phyloP scores from a whole-genome alignment of 2,329 filamentous ascomycete genomes.

The Penicillium rolfsii region DNA sequence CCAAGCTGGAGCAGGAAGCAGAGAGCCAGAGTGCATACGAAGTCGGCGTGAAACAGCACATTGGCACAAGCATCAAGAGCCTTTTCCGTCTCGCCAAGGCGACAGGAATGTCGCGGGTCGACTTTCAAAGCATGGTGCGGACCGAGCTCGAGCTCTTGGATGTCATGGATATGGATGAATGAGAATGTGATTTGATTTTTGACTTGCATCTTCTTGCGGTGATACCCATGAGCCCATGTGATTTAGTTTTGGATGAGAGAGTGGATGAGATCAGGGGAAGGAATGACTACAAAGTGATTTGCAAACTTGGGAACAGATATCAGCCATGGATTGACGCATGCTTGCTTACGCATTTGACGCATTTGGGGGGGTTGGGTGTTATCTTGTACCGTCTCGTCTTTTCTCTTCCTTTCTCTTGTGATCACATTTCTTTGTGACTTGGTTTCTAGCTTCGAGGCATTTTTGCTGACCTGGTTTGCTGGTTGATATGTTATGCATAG shows the following conservation, averaged over 20 bases:
- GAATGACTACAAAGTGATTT: conserved; percentile 9
- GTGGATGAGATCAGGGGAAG: not conserved
- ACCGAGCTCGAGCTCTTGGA: conserved; percentile 62
- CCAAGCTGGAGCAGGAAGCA: conserved; percentile 58
- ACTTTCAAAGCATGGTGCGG: conserved; percentile 63
- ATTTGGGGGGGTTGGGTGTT: conserved; percentile 7
- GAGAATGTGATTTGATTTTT: conserved; percentile 7
- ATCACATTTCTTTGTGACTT: not conserved
- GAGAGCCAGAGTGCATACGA: conserved; percentile 58
- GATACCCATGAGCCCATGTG: conserved; percentile 30
- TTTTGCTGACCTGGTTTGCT: not conserved
- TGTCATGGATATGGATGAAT: conserved; percentile 56
- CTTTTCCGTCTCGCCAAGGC: conserved; percentile 63
- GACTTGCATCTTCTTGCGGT: conserved; percentile 9
- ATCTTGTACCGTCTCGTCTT: not conserved
- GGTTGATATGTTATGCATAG: not conserved
- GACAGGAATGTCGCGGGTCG: conserved; percentile 60
- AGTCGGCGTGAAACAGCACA: conserved; percentile 65
- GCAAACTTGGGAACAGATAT: not conserved
- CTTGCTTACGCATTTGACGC: not conserved
- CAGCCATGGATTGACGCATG: conserved; percentile 15
- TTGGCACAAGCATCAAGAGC: conserved; percentile 66
- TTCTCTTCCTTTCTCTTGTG: not conserved
- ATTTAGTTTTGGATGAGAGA: conserved; percentile 14
- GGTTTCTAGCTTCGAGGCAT: not conserved